A percentile compares a stretch with the other conserved stretches of the same genome.
phyloP scores from a whole-genome alignment of 2,329 filamentous ascomycete genomes.

The Alternaria brassicicola region DNA sequence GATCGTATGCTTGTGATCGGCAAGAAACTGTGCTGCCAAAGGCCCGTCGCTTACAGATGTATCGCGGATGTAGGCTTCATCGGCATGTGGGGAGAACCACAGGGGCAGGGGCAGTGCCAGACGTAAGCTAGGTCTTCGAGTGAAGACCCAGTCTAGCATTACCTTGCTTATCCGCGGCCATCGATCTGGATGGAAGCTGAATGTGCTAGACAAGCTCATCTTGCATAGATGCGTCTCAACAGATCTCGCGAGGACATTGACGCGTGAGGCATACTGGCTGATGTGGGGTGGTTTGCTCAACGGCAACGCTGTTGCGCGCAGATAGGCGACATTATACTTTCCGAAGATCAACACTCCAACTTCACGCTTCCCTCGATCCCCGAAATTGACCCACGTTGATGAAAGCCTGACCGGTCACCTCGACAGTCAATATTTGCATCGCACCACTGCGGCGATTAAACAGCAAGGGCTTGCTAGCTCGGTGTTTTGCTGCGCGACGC shows the following conservation, averaged over 20 bases:
- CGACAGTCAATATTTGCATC: neutral
- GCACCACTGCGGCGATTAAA: conserved; percentile 3
- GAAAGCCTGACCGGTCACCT: neutral
- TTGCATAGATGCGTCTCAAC: conserved; percentile 8
- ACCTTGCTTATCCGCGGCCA: conserved; percentile 4
- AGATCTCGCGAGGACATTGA: neutral
- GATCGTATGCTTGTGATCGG: neutral
- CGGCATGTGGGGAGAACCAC: conserved; percentile 3
- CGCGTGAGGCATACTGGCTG: neutral
- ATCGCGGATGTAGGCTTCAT: conserved; percentile 4
- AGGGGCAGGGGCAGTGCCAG: neutral
- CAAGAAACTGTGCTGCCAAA: neutral
- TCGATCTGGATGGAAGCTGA: neutral
- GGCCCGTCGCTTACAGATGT: conserved; percentile 1
- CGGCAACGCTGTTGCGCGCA: neutral
- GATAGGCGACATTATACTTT: neutral
- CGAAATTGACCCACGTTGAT: neutral
- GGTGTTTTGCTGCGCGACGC: conserved; percentile 14
- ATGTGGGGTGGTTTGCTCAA: neutral
- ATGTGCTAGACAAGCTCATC: conserved; percentile 1
- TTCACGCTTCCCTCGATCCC: neutral
- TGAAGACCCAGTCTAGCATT: neutral
- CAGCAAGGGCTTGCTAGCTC: conserved; percentile 7
- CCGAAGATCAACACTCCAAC: neutral
- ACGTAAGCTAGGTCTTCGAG: neutral